A percentile compares a stretch with the other conserved stretches of the same genome.
Conservation (phyloP, 2,329 filamentous ascomycete genomes). For the Stachybotrys elegans region DNA sequence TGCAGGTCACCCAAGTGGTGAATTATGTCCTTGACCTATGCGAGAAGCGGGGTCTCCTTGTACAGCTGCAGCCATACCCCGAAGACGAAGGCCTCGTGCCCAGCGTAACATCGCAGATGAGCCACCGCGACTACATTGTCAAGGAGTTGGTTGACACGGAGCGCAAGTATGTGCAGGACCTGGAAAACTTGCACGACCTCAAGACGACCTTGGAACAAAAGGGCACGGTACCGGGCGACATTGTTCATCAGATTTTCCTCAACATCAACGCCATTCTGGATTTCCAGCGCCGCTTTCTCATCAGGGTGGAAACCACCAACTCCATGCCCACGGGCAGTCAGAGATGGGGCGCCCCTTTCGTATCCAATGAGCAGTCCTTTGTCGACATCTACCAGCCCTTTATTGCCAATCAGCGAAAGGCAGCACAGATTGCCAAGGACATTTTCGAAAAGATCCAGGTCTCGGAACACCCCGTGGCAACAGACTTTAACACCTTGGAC, state of each 20-base stretch:
- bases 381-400: slow-evolving; percentile 86
- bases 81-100: slow-evolving; percentile 44
- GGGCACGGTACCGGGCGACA: slow-evolving; percentile 81
- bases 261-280: slow-evolving; percentile 94
- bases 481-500: slow-evolving; percentile 81
- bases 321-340: slow-evolving; percentile 71
- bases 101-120: slow-evolving; percentile 60
- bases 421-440: slow-evolving; percentile 75
- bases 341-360: slow-evolving; percentile 92
- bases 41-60: slow-evolving; percentile 70
- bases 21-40: slow-evolving; percentile 87
- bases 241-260: slow-evolving; percentile 90
- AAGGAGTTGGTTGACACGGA: slow-evolving; percentile 91
- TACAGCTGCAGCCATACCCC: slow-evolving; percentile 52
- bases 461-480: slow-evolving; percentile 74
- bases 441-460: slow-evolving; percentile 82
- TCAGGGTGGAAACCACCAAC: slow-evolving; percentile 93
- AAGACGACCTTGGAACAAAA: slow-evolving; percentile 87
- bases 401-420: slow-evolving; percentile 92
- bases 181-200: slow-evolving; percentile 88
- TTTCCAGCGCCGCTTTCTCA: slow-evolving; percentile 91
- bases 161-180: slow-evolving; percentile 94
- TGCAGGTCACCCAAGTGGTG: slow-evolving; percentile 75
- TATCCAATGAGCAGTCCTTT: slow-evolving; percentile 79
- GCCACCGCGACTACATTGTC: slow-evolving; percentile 79